These are phyloP conservation scores for Sutorius eximius DNA, from an alignment of 1,284 basidiomycete genomes.

Conservation along the genomic window DNA sequence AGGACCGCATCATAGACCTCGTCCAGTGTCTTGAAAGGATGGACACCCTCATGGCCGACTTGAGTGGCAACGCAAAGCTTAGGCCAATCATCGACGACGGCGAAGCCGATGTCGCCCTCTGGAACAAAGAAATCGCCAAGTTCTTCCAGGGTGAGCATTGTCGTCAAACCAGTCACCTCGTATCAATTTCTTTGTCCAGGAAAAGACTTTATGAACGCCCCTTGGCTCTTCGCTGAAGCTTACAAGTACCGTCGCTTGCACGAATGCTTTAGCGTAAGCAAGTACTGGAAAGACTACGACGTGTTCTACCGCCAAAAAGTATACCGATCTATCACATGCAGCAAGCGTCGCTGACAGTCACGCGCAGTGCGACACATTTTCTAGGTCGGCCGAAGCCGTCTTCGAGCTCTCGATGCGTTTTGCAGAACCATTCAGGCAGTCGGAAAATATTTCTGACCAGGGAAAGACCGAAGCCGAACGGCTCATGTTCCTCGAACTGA, in stretches of 20 bases:
- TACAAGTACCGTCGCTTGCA: conserved; percentile 97
- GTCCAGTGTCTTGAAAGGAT: conserved; percentile 85
- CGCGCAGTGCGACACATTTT: conserved; percentile 89
- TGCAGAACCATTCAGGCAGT: conserved; percentile 77
- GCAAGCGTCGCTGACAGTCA: conserved; percentile 4
- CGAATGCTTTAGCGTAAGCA: conserved; percentile 93
- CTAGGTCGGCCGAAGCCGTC: conserved; percentile 88
- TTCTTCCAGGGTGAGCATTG: conserved; percentile 77
- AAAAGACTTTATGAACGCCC: conserved; percentile 96
- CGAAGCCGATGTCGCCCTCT: conserved; percentile 91
- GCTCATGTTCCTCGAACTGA: conserved; percentile 91
- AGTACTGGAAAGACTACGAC: conserved; percentile 89
- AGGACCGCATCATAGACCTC: conserved; percentile 87
- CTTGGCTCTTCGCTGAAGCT: conserved; percentile 95
- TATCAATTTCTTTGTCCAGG: conserved; percentile 41
- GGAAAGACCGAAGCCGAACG: conserved; percentile 78
- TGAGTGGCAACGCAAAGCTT: conserved; percentile 77
- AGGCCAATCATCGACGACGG: conserved; percentile 90
- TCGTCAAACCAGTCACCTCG: not conserved
- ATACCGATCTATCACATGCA: conserved; percentile 1
- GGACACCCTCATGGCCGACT: conserved; percentile 79
- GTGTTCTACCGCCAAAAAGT: conserved; percentile 92
- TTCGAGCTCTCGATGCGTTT: conserved; percentile 95
- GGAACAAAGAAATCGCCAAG: conserved; percentile 96
- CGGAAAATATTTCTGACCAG: conserved; percentile 52